These are phyloP conservation scores for Claviceps arundinis DNA, from an alignment of 2,329 filamentous ascomycete genomes.

Conservation along the genomic window DNA sequence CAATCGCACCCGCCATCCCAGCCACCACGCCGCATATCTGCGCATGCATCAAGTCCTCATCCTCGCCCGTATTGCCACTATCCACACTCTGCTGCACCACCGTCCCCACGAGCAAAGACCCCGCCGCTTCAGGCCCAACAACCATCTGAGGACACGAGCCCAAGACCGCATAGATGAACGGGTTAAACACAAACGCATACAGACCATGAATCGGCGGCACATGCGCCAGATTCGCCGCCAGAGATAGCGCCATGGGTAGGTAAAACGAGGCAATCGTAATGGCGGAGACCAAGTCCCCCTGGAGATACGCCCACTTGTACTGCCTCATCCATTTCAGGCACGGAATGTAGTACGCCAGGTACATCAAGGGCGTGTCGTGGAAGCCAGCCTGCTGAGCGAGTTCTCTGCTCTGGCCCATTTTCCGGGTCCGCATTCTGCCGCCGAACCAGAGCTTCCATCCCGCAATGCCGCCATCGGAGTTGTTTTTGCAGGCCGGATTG, in stretches of 20 bases:
- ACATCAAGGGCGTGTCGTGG: slow-evolving; percentile 64
- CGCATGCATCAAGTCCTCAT: slow-evolving; percentile 56
- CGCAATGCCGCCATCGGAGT: slow-evolving; percentile 18
- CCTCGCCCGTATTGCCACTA: slow-evolving; percentile 48
- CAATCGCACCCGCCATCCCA: slow-evolving; percentile 74
- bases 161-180: slow-evolving; percentile 78
- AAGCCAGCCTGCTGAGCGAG: slow-evolving; percentile 63
- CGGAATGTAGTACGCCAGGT: slow-evolving; percentile 85
- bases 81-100: slow-evolving; percentile 71
- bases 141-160: slow-evolving; percentile 90
- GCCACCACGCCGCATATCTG: slow-evolving; percentile 79
- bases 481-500: slow-evolving; percentile 23
- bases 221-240: slow-evolving; percentile 84
- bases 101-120: slow-evolving; percentile 77
- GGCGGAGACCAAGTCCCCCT: slow-evolving; percentile 77
- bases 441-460: slow-evolving; percentile 38
- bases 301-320: slow-evolving; percentile 69
- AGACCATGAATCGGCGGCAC: slow-evolving; percentile 87
- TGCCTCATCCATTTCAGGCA: slow-evolving; percentile 82
- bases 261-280: slow-evolving; percentile 98
- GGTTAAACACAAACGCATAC: slow-evolving; percentile 88
- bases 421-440: slow-evolving; percentile 43
- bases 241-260: slow-evolving; percentile 89
- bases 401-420: slow-evolving; percentile 58
- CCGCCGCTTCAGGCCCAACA: slow-evolving; percentile 87